phyloP scores from a whole-genome alignment of 1,284 basidiomycete species.

The Trichosporon inkin region DNA sequence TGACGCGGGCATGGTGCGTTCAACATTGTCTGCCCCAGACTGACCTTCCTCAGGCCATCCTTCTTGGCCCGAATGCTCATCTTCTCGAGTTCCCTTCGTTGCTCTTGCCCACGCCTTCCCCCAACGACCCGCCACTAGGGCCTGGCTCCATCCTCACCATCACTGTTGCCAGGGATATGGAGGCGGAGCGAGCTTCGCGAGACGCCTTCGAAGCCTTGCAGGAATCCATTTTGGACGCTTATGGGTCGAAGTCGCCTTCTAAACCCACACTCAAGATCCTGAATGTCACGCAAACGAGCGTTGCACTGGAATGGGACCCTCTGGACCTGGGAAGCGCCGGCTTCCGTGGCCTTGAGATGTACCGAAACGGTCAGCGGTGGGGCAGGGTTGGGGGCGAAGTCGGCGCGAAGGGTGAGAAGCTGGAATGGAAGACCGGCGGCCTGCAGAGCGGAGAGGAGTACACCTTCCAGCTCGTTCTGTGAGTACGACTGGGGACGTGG shows the following conservation, averaged over 20 bases:
- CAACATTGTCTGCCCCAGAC: background rate
- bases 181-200: slow-evolving; percentile 75
- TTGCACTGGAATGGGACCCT: slow-evolving; percentile 84
- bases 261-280: slow-evolving; percentile 69
- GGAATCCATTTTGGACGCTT: slow-evolving; percentile 68
- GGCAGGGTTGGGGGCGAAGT: slow-evolving; percentile 53
- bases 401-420: slow-evolving; percentile 38
- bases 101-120: slow-evolving; percentile 60
- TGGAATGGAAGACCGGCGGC: slow-evolving; percentile 70
- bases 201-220: slow-evolving; percentile 78
- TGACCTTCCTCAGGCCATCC: slow-evolving; percentile 53
- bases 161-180: slow-evolving; percentile 75
- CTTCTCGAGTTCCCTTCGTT: slow-evolving; percentile 94
- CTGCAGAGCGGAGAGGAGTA: slow-evolving; percentile 84
- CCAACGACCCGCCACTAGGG: slow-evolving; percentile 64
- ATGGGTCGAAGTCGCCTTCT: slow-evolving; percentile 64
- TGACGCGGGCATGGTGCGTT: slow-evolving; percentile 52
- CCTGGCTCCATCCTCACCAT: slow-evolving; percentile 96
- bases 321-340: slow-evolving; percentile 79
- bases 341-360: slow-evolving; percentile 81
- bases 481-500: slow-evolving; percentile 31
- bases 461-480: slow-evolving; percentile 83
- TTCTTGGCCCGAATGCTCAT: slow-evolving; percentile 85
- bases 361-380: slow-evolving; percentile 80
- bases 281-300: slow-evolving; percentile 90